Evolutionary conservation across 768 basidiomycete genomes (phyloP), one percentile per base, ranked within the genome.

Genomic region (Serendipita sp.): DNA sequence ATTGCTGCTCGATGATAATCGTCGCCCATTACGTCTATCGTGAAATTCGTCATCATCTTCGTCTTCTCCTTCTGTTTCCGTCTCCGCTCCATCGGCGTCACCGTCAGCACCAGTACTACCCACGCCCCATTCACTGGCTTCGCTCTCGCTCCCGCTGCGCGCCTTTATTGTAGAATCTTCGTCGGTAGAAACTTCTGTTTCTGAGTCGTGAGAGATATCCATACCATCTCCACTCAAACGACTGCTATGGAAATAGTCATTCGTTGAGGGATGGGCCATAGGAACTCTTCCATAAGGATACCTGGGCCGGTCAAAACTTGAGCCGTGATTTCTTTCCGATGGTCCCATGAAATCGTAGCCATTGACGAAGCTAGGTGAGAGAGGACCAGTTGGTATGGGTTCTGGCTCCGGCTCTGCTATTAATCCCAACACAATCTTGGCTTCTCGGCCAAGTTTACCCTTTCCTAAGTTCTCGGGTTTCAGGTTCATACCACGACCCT

Each of bases 201-300:
- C 56, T 8, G 56, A 60, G 56, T 60, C 56, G 56, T 60, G 56
- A n/a, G 56, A 60, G 56, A 60, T 23, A 32, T 60, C 56, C 56
- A 60, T 60, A n/a, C 56, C 56, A 60, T 60, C 56, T n/a, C 16
- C 35, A 23, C 16, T 32, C 18, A 35, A 32, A 35, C 34, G 18
- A 36, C 35, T 60, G n/a, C 4, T 30, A 28, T 60, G 56, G 35
- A 38, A 60, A 60, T 60, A 32, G 4, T n/a, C 34, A 30, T 38
- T n/a, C 28, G 52, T 15, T 32, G 28, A 38, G 28, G 56, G 56
- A 30, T 32, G 8, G 10, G 28, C 16, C 16, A 30, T n/a, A n/a
- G 56, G 28, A 10, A 52, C 48, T 16, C 48, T 52, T n/a, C 30
- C 28, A 34, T 38, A 32, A 8, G 30, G 8, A 60, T 60, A 30